Evolutionary conservation across 1,284 basidiomycete species (phyloP).

Genomic region (Sanguinoderma infundibulare): DNA sequence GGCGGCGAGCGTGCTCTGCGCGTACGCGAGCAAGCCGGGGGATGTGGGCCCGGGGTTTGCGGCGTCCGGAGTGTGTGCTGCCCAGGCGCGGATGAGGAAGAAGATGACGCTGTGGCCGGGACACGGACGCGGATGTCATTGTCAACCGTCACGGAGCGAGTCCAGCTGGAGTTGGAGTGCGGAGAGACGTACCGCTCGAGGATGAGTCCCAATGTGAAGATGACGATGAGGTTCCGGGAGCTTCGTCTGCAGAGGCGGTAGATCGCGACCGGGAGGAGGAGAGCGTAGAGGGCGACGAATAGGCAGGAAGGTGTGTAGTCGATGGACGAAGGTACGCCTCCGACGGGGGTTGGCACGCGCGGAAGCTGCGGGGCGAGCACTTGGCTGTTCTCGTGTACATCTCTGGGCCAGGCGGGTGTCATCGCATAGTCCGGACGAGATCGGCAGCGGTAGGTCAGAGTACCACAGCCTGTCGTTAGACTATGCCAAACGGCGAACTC

Average conservation of each 20-base stretch:
- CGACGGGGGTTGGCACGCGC: constrained; percentile 1
- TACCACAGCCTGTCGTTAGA: too few relatives aligned
- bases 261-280: constrained; percentile 2
- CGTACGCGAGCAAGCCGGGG: background rate
- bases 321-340: background rate
- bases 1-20: constrained; percentile 6
- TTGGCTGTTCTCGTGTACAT: background rate
- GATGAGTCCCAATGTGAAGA: background rate
- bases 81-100: background rate
- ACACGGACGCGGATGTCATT: too few relatives aligned
- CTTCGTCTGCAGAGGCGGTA: background rate
- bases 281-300: constrained; percentile 3
- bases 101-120: background rate
- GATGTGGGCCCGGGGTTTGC: background rate
- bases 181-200: constrained; percentile 4
- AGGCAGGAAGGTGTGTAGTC: constrained; percentile 1
- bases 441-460: too few relatives aligned
- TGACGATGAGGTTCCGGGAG: constrained; percentile 1
- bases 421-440: too few relatives aligned
- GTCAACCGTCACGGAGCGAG: background rate
- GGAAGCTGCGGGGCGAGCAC: background rate
- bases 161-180: background rate
- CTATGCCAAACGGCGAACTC: too few relatives aligned
- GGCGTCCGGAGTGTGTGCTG: background rate
- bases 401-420: too few relatives aligned